phyloP scores from a whole-genome alignment of 345 rosid species.

The Dipteronia sinensis region DNA sequence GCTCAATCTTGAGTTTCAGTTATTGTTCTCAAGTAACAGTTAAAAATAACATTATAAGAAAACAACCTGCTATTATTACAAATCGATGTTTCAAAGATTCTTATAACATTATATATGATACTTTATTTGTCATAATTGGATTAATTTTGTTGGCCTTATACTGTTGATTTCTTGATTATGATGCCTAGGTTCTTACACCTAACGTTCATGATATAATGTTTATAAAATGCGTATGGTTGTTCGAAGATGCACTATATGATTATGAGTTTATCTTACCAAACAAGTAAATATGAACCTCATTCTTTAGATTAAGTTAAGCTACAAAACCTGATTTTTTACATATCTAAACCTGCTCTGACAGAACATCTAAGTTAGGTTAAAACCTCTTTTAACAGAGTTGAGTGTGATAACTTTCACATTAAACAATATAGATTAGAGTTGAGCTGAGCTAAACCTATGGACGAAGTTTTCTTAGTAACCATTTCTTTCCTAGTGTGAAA shows the following conservation, averaged over 20 bases:
- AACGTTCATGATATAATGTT: constrained; percentile 90
- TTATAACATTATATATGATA: not conserved
- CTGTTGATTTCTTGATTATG: constrained; percentile 18
- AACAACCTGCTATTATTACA: too few species aligned
- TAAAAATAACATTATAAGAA: too few species aligned
- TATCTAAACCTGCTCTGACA: not conserved
- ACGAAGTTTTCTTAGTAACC: constrained; percentile 80
- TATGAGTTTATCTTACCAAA: constrained; percentile 25
- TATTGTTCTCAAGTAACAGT: too few species aligned
- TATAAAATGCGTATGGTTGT: too few species aligned
- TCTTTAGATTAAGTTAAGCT: not conserved
- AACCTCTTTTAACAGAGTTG: not conserved
- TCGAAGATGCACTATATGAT: too few species aligned
- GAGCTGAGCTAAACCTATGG: constrained; percentile 15
- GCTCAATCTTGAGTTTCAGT: too few species aligned
- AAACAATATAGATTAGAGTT: not conserved
- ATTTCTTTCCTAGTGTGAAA: constrained; percentile 56
- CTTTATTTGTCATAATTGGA: not conserved
- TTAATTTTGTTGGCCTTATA: constrained; percentile 4
- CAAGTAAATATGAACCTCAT: not conserved
- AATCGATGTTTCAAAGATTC: not conserved
- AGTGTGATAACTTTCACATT: not conserved
- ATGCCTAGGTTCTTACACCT: constrained; percentile 85
- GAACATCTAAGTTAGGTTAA: not conserved
- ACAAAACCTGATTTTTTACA: not conserved